Evolutionary conservation across 2,329 filamentous ascomycete species (phyloP).

Genomic region (Fusarium zealandicum): DNA sequence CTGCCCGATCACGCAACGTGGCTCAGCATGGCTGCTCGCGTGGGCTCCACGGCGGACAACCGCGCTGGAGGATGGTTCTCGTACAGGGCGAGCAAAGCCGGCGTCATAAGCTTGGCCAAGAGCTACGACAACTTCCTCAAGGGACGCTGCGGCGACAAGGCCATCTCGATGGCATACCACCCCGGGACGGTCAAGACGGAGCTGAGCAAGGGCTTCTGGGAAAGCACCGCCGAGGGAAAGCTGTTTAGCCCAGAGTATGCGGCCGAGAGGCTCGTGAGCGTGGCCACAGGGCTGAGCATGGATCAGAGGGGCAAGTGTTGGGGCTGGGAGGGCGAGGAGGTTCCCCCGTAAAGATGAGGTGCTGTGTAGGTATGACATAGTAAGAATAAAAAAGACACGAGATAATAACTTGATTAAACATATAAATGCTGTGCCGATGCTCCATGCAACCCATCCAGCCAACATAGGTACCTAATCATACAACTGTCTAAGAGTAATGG

Average conservation of each 20-base stretch:
- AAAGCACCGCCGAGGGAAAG: constrained; percentile 63
- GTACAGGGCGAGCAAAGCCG: constrained; percentile 79
- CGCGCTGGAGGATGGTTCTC: constrained; percentile 80
- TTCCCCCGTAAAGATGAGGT: constrained; percentile 14
- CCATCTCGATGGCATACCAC: constrained; percentile 74
- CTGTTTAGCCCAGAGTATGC: constrained; percentile 73
- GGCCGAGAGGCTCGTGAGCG: constrained; percentile 67
- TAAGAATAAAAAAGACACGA: neutral
- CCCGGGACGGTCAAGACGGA: constrained; percentile 83
- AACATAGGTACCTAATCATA: constrained; percentile 21
- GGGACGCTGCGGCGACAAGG: constrained; percentile 64
- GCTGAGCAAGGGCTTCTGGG: constrained; percentile 77
- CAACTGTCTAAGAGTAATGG: constrained; percentile 14
- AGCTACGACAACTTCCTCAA: constrained; percentile 73
- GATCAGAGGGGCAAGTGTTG: constrained; percentile 68
- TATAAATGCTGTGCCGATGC: constrained; percentile 31
- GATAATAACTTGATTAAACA: constrained; percentile 30
- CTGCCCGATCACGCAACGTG: constrained; percentile 67
- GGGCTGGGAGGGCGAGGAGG: constrained; percentile 73
- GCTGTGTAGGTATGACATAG: neutral
- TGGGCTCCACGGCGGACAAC: constrained; percentile 79
- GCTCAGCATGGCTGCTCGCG: constrained; percentile 79
- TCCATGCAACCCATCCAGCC: constrained; percentile 19
- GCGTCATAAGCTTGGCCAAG: constrained; percentile 73
- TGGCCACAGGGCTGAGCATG: constrained; percentile 59